These are phyloP conservation scores for Sonneratia alba DNA, from an alignment of 345 rosid genomes.

Conservation along the genomic window DNA sequence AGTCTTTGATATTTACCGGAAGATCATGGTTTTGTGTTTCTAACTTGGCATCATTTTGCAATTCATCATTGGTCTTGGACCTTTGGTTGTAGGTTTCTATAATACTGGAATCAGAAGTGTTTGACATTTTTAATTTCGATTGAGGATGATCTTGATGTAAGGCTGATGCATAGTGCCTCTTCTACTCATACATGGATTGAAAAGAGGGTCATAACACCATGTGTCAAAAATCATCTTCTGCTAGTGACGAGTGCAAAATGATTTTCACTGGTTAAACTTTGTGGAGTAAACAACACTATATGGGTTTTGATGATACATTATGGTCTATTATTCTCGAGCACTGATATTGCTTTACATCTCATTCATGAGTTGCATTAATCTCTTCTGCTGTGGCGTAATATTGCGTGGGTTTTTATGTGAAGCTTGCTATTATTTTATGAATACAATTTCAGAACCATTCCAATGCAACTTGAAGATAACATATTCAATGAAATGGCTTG, in stretches of 20 bases:
- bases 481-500: neutral
- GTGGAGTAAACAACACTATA: neutral
- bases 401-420: neutral
- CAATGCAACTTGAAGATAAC: neutral
- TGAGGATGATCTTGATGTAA: neutral
- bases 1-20: neutral
- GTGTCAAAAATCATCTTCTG: neutral
- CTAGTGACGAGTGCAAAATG: neutral
- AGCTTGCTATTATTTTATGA: neutral
- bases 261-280: neutral
- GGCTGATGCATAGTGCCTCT: neutral
- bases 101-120: neutral
- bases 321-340: neutral
- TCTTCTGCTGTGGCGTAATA: neutral
- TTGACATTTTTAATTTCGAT: neutral
- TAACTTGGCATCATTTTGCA: neutral
- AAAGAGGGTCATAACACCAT: neutral
- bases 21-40: neutral
- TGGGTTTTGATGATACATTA: neutral
- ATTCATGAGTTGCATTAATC: neutral
- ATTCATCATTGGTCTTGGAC: neutral
- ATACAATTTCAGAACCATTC: neutral
- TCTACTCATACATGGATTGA: neutral
- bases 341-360: neutral
- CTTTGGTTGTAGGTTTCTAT: neutral